Percentiles rank a stretch among this genome's conserved stretches.
Evolutionary conservation across 768 basidiomycete species (phyloP).

Genomic region (Termitomyces sp.): DNA sequence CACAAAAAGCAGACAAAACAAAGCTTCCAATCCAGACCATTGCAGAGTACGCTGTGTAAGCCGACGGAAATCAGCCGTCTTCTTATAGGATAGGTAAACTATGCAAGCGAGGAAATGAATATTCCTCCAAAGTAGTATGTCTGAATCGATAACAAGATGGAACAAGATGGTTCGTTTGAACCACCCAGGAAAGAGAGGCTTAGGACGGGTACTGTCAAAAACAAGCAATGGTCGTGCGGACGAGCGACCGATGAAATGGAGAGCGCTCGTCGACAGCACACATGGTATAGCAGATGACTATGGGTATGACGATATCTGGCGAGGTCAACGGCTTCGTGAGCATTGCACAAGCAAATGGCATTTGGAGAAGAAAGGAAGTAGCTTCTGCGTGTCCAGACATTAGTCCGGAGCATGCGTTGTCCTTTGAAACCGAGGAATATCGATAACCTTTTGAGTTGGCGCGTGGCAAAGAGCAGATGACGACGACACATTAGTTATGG

Average conservation of each 20-base stretch:
- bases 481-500: background rate
- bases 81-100: constrained; percentile 12
- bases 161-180: background rate
- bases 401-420: background rate
- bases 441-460: background rate
- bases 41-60: background rate
- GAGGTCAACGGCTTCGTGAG: background rate
- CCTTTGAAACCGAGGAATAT: background rate
- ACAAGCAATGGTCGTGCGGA: background rate
- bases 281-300: constrained; percentile 2
- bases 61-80: background rate
- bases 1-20: constrained; percentile 2
- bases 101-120: background rate
- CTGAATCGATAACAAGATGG: background rate
- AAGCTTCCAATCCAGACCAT: constrained; percentile 12
- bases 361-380: background rate
- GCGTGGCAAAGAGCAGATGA: background rate
- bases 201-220: background rate
- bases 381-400: background rate
- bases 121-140: background rate
- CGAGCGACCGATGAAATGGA: background rate
- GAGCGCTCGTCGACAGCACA: background rate
- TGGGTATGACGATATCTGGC: background rate
- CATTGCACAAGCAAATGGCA: background rate
- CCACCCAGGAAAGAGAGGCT: constrained; percentile 3